Conservation (phyloP, 2,329 filamentous ascomycete species). For the Calonectria pteridis region DNA sequence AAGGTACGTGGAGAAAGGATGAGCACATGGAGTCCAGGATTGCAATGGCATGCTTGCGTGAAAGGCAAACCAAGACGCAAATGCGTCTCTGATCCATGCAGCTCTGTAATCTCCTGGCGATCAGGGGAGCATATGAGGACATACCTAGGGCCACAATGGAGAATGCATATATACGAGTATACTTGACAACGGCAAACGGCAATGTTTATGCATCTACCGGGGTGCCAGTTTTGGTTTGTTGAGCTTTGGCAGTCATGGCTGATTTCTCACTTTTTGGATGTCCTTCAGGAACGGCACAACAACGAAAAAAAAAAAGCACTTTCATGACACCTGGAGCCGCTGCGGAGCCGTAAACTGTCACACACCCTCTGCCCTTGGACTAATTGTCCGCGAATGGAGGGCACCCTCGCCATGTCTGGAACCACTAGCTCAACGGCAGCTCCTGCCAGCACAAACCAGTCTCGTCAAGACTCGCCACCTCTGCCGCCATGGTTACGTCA, state of each 20-base stretch:
- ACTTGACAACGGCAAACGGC: neutral
- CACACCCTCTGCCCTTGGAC: neutral
- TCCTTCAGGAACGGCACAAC: constrained; percentile 8
- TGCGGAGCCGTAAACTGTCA: neutral
- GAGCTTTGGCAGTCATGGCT: neutral
- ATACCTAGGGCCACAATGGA: neutral
- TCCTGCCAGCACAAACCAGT: constrained; percentile 26
- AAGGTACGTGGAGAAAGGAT: neutral
- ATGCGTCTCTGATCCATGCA: neutral
- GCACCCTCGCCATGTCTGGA: constrained; percentile 33
- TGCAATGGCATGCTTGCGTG: neutral
- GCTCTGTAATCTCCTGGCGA: neutral
- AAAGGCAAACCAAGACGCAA: neutral
- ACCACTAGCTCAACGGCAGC: constrained; percentile 22
- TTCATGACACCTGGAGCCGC: neutral
- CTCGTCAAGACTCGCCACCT: constrained; percentile 45
- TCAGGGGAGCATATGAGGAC: neutral
- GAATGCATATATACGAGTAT: neutral
- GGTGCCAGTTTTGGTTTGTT: constrained; percentile 4
- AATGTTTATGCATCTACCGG: constrained; percentile 10
- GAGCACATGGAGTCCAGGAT: neutral
- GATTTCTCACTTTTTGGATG: neutral
- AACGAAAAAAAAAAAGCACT: constrained; percentile 18
- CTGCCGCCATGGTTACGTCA: constrained; percentile 59
- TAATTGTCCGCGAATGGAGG: constrained; percentile 30